phyloP scores from a whole-genome alignment of 164 flowering plant genomes.

The Litsea cubeba region DNA sequence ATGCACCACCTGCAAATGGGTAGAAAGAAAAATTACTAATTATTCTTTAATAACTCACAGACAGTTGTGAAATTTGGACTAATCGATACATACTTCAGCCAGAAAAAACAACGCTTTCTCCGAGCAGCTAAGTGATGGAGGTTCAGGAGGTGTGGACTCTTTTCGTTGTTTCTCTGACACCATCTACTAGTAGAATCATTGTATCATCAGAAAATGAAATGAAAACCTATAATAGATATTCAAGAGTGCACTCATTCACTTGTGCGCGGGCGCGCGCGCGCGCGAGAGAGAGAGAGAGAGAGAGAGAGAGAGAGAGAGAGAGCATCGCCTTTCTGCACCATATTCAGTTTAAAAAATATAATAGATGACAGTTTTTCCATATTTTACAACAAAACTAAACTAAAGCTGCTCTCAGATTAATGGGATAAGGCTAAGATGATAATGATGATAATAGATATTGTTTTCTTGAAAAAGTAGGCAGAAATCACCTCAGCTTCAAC shows the following conservation, averaged over 20 bases:
- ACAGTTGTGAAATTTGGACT: slow-evolving; percentile 1
- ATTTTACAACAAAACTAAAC: no score
- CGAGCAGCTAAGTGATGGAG: slow-evolving; percentile 51
- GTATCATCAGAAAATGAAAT: not conserved
- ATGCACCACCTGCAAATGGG: slow-evolving; percentile 62
- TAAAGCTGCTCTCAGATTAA: no score
- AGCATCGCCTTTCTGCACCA: no score
- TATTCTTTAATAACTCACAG: not conserved
- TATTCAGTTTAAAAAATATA: no score
- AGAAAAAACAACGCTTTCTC: slow-evolving; percentile 68
- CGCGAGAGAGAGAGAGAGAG: no score
- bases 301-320: no score
- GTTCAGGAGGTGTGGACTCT: slow-evolving; percentile 96
- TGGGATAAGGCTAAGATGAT: no score
- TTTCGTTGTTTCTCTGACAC: slow-evolving; percentile 84
- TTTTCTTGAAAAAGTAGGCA: not conserved
- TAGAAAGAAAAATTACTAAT: not conserved
- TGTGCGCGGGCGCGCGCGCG: not conserved
- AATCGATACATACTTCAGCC: slow-evolving; percentile 63
- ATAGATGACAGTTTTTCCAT: no score
- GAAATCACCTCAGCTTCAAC: slow-evolving; percentile 81
- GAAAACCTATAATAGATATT: not conserved
- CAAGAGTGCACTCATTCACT: not conserved
- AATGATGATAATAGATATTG: not conserved
- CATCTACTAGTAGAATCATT: slow-evolving; percentile 46